These are phyloP conservation scores for Fusarium denticulatum DNA, from an alignment of 2,329 filamentous ascomycete genomes.

Conservation along the genomic window DNA sequence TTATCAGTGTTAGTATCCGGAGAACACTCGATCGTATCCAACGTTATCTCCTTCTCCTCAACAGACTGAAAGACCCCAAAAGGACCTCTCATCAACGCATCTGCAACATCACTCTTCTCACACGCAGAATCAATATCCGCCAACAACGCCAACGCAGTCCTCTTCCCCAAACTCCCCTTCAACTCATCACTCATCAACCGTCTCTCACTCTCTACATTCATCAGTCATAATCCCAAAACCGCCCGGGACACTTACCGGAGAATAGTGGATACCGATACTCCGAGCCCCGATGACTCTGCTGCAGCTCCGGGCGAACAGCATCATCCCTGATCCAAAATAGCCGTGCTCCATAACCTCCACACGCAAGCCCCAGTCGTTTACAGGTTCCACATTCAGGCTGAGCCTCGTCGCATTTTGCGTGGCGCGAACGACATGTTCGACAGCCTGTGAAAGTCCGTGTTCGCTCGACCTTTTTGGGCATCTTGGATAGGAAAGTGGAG, in stretches of 20 bases:
- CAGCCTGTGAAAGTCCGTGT: slow-evolving; percentile 49
- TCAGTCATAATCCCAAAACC: not conserved
- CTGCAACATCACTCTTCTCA: slow-evolving; percentile 23
- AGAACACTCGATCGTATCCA: slow-evolving; percentile 1
- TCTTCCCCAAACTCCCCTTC: slow-evolving; percentile 44
- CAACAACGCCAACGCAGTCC: slow-evolving; percentile 36
- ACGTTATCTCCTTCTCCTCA: not conserved
- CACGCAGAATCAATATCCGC: slow-evolving; percentile 40
- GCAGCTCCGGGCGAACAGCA: slow-evolving; percentile 28
- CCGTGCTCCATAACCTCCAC: slow-evolving; percentile 53
- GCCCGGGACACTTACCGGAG: slow-evolving; percentile 43
- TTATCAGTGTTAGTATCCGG: slow-evolving; percentile 23
- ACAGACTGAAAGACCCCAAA: slow-evolving; percentile 35
- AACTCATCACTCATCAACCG: slow-evolving; percentile 44
- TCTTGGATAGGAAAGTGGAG: slow-evolving; percentile 37
- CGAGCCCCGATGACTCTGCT: slow-evolving; percentile 40
- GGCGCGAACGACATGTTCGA: slow-evolving; percentile 50
- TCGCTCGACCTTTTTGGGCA: slow-evolving; percentile 38
- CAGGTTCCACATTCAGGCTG: slow-evolving; percentile 53
- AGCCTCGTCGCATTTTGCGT: slow-evolving; percentile 57
- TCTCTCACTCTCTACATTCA: slow-evolving; percentile 33
- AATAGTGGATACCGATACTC: slow-evolving; percentile 56
- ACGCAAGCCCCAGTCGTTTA: slow-evolving; percentile 46
- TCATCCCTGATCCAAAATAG: slow-evolving; percentile 46
- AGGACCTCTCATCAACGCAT: slow-evolving; percentile 29